These are phyloP conservation scores for Pseudogymnoascus sp. DNA, from an alignment of 2,329 filamentous ascomycete genomes.

Conservation along the genomic window DNA sequence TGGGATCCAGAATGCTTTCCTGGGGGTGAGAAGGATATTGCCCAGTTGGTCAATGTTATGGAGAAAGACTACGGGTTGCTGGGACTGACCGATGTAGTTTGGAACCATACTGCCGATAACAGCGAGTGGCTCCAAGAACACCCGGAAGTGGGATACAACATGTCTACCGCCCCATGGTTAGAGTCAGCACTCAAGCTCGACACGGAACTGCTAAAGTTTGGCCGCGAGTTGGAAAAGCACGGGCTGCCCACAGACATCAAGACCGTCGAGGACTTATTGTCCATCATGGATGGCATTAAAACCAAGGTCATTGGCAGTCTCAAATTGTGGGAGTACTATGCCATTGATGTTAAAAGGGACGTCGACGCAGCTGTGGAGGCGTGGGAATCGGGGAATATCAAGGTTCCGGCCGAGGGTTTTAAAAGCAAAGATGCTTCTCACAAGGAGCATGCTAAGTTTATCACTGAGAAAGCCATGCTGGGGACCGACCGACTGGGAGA, in stretches of 20 bases:
- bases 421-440: constrained; percentile 44
- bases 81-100: constrained; percentile 89
- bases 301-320: constrained; percentile 68
- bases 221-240: constrained; percentile 53
- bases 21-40: constrained; percentile 73
- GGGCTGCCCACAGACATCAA: constrained; percentile 70
- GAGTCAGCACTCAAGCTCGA: constrained; percentile 72
- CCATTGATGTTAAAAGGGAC: constrained; percentile 68
- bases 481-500: constrained; percentile 71
- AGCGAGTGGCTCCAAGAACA: constrained; percentile 90
- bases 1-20: constrained; percentile 83
- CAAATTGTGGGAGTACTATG: constrained; percentile 90
- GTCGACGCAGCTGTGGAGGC: constrained; percentile 59
- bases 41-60: constrained; percentile 69
- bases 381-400: constrained; percentile 58
- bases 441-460: constrained; percentile 48
- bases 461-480: constrained; percentile 57
- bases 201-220: constrained; percentile 59
- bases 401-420: constrained; percentile 46
- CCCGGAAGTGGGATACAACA: constrained; percentile 91
- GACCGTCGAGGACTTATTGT: constrained; percentile 62
- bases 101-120: constrained; percentile 96
- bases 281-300: constrained; percentile 79
- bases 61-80: constrained; percentile 78
- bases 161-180: constrained; percentile 77